A percentile compares a stretch with the other conserved stretches of the same genome.
phyloP scores from a whole-genome alignment of 2,329 filamentous ascomycete species.

The Paraphaeosphaeria sporulosa region DNA sequence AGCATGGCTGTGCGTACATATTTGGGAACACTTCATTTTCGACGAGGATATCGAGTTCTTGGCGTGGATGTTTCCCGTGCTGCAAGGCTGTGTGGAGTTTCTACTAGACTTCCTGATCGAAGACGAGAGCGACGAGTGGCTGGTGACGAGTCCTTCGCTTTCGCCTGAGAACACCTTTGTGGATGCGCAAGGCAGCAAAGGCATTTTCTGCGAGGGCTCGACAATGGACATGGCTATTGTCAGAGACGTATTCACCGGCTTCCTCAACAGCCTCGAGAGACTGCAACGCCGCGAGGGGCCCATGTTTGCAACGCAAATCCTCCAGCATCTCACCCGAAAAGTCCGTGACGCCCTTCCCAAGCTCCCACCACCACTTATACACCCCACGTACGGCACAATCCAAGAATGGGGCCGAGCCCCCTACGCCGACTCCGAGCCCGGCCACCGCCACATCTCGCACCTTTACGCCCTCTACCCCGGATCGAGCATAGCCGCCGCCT shows the following conservation, averaged over 20 bases:
- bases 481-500: constrained; percentile 46
- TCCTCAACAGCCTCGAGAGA: constrained; percentile 31
- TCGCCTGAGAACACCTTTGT: constrained; percentile 50
- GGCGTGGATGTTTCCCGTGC: constrained; percentile 31
- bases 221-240: constrained; percentile 59
- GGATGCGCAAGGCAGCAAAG: constrained; percentile 29
- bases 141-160: constrained; percentile 48
- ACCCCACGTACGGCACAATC: constrained; percentile 37
- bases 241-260: constrained; percentile 44
- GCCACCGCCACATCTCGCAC: constrained; percentile 61
- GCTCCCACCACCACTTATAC: constrained; percentile 28
- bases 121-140: constrained; percentile 24
- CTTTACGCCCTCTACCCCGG: constrained; percentile 60
- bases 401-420: constrained; percentile 39
- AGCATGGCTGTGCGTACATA: constrained; percentile 36
- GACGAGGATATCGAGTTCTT: constrained; percentile 28
- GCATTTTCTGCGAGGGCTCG: constrained; percentile 34
- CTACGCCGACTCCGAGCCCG: constrained; percentile 53
- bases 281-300: too few species aligned
- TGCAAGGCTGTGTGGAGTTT: constrained; percentile 49
- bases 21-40: constrained; percentile 34
- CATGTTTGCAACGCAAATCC: neutral
- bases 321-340: neutral
- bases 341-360: constrained; percentile 16
- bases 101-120: constrained; percentile 50